phyloP scores from a whole-genome alignment of 805 yeast genomes.

The Kluyveromyces wickerhamii region DNA sequence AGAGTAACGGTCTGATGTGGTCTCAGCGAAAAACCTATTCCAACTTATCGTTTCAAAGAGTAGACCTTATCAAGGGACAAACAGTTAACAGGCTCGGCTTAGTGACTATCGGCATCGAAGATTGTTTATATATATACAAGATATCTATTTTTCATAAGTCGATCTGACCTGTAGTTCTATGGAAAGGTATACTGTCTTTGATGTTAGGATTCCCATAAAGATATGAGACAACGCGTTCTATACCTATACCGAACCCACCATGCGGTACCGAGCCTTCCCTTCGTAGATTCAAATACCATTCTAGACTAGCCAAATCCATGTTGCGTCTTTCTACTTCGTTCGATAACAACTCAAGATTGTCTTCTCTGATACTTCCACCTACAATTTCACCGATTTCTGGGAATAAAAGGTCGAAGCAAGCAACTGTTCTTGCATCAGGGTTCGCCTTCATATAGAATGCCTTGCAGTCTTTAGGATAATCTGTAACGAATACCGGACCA shows the following conservation, averaged over 20 bases:
- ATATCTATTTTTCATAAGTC: conserved; percentile 4
- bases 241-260: conserved; percentile 96
- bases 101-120: background rate
- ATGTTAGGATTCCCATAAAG: conserved; percentile 70
- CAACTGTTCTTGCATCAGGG: conserved; percentile 51
- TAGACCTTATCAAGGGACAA: background rate
- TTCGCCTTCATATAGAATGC: conserved; percentile 86
- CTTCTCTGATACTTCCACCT: conserved; percentile 93
- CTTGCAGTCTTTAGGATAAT: conserved; percentile 71
- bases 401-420: conserved; percentile 79
- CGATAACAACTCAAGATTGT: conserved; percentile 40
- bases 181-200: conserved; percentile 81
- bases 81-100: background rate
- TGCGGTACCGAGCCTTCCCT: conserved; percentile 80
- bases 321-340: conserved; percentile 42
- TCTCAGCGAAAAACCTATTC: background rate
- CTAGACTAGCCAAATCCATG: conserved; percentile 50
- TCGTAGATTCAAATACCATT: conserved; percentile 77
- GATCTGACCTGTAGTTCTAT: conserved; percentile 54
- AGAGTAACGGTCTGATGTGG: background rate
- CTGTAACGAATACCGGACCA: conserved; percentile 80
- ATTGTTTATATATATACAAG: background rate
- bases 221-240: conserved; percentile 75
- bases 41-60: no score
- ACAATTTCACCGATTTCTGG: conserved; percentile 91